Base-by-base conservation (phyloP, 129 eudicot species). In the Chrysanthemum seticuspe region DNA sequence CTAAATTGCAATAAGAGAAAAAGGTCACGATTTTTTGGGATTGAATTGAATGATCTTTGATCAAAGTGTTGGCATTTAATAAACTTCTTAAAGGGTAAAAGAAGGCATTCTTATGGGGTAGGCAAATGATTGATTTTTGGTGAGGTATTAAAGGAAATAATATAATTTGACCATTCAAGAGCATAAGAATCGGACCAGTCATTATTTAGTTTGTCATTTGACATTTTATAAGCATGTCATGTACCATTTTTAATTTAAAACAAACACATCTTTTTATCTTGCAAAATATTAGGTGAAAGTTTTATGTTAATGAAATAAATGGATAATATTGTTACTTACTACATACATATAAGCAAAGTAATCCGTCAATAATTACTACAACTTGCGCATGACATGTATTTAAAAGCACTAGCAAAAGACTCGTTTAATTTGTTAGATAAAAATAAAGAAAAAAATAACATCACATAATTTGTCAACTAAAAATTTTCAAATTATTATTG, bases 131-230 rank as follows among this genome's bases (percentile, higher is more conserved):
- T 74, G 18, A 53, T 21, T 31, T 74, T 16, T 23, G 62, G 50
- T 48, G 74, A 76, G 63, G 61, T 36, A 76, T 49, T 67, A 25
- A 68, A 49, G 79, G 79, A 31, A 57, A 23, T 16, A 44, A 76
- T 53, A 44, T 4, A 65, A 25, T 47, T 68, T 69, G 55, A 76
- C 70, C 65, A 76, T 76, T 67, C 51, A 67, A 44, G 49, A 45
- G 49, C 71, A 51, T 14, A 36, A 61, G 48, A 12, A 31, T 6
- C 25, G 56, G 62, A 77, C 12, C 55, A 18, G 36, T 65, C 65
- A 62, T 13, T 8, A 9, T 60, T 72, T 5, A 23, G 13, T 60
- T 44, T 73, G 12, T 12, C 40, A 63, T 62, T 34, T 74, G 9
- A 12, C 62, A 63, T 49, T 50, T n/a, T 47, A 47, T 60, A 19